Conservation (phyloP, 495 filamentous ascomycete genomes). For the Letharia columbiana region DNA sequence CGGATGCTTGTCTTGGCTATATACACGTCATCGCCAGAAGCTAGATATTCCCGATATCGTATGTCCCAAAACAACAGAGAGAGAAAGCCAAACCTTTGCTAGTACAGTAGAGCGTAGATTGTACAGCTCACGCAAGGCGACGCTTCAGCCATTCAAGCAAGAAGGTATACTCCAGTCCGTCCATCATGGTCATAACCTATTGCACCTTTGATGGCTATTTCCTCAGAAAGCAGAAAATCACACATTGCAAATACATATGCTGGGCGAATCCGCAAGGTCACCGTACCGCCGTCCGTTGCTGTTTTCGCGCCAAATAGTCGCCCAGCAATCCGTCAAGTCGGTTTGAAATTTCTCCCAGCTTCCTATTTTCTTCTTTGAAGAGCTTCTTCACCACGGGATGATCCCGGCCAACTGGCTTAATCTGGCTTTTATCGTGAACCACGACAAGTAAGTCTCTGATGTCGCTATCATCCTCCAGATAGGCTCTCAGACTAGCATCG, state of each 20-base stretch:
- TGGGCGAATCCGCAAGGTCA: neutral
- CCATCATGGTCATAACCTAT: neutral
- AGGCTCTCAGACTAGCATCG: conserved; percentile 72
- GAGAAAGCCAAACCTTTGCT: neutral
- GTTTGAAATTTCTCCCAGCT: conserved; percentile 71
- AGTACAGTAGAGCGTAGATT: neutral
- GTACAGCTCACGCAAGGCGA: neutral
- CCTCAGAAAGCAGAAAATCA: neutral
- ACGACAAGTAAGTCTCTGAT: conserved; percentile 84
- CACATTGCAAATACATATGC: neutral
- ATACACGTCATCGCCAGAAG: neutral
- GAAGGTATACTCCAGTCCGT: neutral
- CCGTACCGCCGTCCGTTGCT: neutral
- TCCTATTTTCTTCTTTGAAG: conserved; percentile 76
- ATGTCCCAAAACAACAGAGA: neutral
- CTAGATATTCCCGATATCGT: neutral
- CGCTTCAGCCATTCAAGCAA: neutral
- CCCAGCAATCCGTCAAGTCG: conserved; percentile 80
- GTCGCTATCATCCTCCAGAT: conserved; percentile 86
- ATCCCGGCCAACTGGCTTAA: conserved; percentile 63
- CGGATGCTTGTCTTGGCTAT: neutral
- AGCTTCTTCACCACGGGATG: conserved; percentile 75
- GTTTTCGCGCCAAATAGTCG: conserved; percentile 64
- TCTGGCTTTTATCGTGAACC: conserved; percentile 80
- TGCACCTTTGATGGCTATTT: neutral